Base-by-base conservation (phyloP, 768 basidiomycete genomes). In the Leucocoprinus leucothites region DNA sequence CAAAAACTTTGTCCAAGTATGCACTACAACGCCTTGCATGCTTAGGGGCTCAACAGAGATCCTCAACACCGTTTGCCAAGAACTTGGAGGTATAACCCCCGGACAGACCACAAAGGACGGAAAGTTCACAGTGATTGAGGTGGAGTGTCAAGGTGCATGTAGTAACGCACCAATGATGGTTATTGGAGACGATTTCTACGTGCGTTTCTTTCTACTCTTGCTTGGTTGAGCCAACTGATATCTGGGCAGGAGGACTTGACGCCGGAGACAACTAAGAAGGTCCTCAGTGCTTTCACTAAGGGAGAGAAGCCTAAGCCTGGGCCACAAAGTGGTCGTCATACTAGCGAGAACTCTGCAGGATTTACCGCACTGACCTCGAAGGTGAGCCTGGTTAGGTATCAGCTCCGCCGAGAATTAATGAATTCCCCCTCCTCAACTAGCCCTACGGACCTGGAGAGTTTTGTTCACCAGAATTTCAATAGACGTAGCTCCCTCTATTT, bases 11-110 rank as follows among this genome's bases (percentile, higher is more conserved):
- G 87, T 99, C 31, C 96, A 98, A 74, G 91, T 98, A 55, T 99
- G 97, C 79, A 98, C 97, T 26, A 98, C 97, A 34, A 98, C 97
- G 7, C 97, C 97, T 16, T 99, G 97, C 75, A 95, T 96, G 89
- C 80, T 99, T 34, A 80, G 83, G 58, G 96, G 95, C 46, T 94
- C 94, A 18, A 92, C 89, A 58, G 87, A 91, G 31, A 95, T 98
- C 61, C 80, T 97, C 42, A 76, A 94, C 60, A 85, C 94, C 25
- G 88, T 90, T 45, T 86, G 89, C 66, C 69, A 77, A 49, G 90
- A 97, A 64, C 82, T 98, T 19, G 89, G 89, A 46, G 86, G 85
- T 14, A 81, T 95, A 62, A 82, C 87, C 60, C 86, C 91, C 21
- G 96, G 96, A 6, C 83, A 91, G 67, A 95, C 95, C n/a, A 97